Evolutionary conservation across 2,329 filamentous ascomycete genomes (phyloP), one percentile per base, ranked within the genome.

Genomic region (Graphiopsis chlorocephala): DNA sequence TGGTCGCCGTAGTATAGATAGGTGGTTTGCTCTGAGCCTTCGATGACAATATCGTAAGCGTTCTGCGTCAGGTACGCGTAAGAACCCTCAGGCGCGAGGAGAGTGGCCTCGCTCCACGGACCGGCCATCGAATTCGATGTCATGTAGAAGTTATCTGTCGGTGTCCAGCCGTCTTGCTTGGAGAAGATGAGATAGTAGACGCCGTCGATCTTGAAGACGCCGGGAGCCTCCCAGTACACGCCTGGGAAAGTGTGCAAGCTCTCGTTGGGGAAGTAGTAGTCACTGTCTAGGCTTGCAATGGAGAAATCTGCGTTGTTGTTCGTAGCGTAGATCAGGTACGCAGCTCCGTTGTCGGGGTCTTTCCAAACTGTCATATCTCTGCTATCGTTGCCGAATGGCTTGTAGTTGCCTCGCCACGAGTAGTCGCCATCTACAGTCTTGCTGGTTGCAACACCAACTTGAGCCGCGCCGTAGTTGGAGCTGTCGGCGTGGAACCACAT

Each of bases 401-500:
- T 79, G 66, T 80, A 82, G 64, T 76, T 78, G 17, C 76, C 74
- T n/a, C 78, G 68, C 69, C 84, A 85, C 4, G 75, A 76, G 70
- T 90, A 91, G 45, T 80, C 77, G 2, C 88, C 88, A 68, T 88
- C 90, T 0, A 90, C 84, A 0, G 77, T 80, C 66, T 82, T 78
- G 0, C 84, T 82, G 0, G 83, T 87, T 0, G 88, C 88, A 6
- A 90, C 85, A 0, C 87, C 88, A 1, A 87, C 85, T 63, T 84
- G 85, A 0, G 88, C 88, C 38, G 89, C 87, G 1, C 80, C 81
- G 68, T 90, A 90, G 71, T 81, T 81, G 31, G 78, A 79, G 63
- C 78, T 82, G 71, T 91, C 88, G 57, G 90, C 88, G 71, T 90
- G 88, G 79, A 90, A 81, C 79, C 86, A 90, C 74, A 90, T 77